Evolutionary conservation across 176 grass and related monocot genomes (phyloP).

Genomic region (sorghum (Sorghum bicolor)): DNA sequence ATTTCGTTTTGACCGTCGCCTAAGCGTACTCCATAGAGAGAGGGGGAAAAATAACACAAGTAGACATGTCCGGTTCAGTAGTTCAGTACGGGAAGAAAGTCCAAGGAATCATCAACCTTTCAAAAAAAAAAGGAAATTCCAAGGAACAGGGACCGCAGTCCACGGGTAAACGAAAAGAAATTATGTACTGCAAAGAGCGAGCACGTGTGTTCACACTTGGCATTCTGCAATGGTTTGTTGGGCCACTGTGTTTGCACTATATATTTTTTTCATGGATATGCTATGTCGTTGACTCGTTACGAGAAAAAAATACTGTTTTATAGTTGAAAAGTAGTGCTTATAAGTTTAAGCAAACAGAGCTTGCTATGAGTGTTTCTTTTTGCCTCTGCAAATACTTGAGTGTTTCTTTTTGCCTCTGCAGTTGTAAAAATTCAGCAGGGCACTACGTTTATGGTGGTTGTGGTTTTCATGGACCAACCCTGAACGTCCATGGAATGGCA

Average conservation of each 20-base stretch:
- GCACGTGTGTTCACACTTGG: background rate
- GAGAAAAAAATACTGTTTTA: no score
- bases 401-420: no score
- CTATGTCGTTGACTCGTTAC: no score
- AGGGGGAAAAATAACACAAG: no score
- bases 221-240: background rate
- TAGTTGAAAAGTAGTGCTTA: no score
- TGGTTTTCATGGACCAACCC: no score
- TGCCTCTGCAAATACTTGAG: no score
- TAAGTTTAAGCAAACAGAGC: no score
- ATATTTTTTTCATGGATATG: background rate
- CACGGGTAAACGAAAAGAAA: background rate
- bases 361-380: background rate
- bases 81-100: no score
- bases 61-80: background rate
- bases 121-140: background rate
- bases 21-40: background rate
- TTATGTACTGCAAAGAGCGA: background rate
- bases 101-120: background rate
- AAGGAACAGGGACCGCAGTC: background rate
- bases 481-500: no score
- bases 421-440: no score
- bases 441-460: no score
- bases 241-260: background rate
- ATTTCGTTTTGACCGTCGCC: background rate